Percentiles rank a stretch among this genome's conserved stretches.
These are phyloP conservation scores for Globisporangium perplexum DNA, from an alignment of 352 stramenopile genomes.

Conservation along the genomic window DNA sequence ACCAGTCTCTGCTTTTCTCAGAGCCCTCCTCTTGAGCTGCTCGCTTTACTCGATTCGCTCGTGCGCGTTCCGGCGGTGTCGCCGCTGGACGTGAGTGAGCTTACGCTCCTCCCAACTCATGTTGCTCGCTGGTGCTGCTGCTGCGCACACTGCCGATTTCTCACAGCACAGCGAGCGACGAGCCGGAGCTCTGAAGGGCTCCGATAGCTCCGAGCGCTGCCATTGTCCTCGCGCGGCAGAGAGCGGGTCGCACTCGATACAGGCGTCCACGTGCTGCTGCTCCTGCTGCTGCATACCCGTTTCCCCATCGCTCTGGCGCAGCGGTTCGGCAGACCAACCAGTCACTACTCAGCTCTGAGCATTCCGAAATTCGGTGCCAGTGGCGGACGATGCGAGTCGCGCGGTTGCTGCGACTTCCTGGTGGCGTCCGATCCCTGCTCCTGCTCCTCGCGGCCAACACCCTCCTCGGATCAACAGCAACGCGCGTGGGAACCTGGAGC, in stretches of 20 bases:
- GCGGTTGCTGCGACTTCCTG: background rate
- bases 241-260: background rate
- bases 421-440: background rate
- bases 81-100: background rate
- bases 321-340: background rate
- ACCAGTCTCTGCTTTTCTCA: background rate
- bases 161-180: too few relatives aligned
- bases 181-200: too few relatives aligned
- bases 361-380: background rate
- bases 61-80: background rate
- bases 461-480: background rate
- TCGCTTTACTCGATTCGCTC: background rate
- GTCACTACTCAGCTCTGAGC: background rate
- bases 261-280: background rate
- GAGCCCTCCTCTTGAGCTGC: background rate
- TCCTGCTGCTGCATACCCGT: background rate
- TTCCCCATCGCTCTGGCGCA: too few relatives aligned
- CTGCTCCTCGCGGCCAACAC: background rate
- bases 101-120: background rate
- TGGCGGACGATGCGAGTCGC: background rate
- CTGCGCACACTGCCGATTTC: background rate
- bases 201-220: background rate
- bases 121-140: background rate
- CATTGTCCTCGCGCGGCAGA: background rate
- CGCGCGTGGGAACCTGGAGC: constrained; percentile 25